phyloP scores from a whole-genome alignment of 1,284 basidiomycete genomes.

The Porodaedalea pini region DNA sequence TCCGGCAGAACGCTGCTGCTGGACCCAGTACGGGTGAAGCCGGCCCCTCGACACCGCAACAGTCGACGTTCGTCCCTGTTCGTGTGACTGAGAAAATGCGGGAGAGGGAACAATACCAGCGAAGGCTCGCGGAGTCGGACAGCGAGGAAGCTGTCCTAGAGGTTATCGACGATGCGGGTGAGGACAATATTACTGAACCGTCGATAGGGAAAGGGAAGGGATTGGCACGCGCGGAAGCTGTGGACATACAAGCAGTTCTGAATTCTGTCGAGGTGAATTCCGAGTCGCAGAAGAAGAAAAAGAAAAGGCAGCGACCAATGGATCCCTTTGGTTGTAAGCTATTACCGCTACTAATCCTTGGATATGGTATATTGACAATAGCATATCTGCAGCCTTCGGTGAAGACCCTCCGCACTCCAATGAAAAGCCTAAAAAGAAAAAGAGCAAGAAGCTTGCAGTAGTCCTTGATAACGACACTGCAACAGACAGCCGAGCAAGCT shows the following conservation, averaged over 20 bases:
- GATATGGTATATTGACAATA: not conserved
- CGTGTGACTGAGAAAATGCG: constrained; percentile 67
- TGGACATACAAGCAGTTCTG: constrained; percentile 17
- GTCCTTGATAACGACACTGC: constrained; percentile 6
- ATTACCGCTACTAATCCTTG: not conserved
- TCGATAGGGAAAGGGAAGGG: constrained; percentile 46
- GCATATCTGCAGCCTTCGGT: not conserved
- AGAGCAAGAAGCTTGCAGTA: constrained; percentile 11
- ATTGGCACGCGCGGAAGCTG: constrained; percentile 25
- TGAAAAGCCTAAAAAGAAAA: constrained; percentile 2
- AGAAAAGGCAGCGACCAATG: constrained; percentile 48
- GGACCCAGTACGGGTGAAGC: constrained; percentile 25
- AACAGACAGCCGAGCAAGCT: constrained; percentile 7
- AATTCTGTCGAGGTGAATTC: constrained; percentile 21
- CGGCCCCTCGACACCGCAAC: constrained; percentile 26
- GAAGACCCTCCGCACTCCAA: not conserved
- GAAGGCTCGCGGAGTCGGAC: constrained; percentile 43
- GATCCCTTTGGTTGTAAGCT: constrained; percentile 65
- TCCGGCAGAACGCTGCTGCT: constrained; percentile 34
- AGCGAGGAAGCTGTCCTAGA: constrained; percentile 44
- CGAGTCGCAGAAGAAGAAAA: constrained; percentile 29
- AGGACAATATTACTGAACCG: constrained; percentile 25
- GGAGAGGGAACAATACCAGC: constrained; percentile 59
- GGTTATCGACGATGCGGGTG: constrained; percentile 41
- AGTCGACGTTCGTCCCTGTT: constrained; percentile 39